phyloP scores from a whole-genome alignment of 148 eudicot genomes.

The Linanthus parryae region DNA sequence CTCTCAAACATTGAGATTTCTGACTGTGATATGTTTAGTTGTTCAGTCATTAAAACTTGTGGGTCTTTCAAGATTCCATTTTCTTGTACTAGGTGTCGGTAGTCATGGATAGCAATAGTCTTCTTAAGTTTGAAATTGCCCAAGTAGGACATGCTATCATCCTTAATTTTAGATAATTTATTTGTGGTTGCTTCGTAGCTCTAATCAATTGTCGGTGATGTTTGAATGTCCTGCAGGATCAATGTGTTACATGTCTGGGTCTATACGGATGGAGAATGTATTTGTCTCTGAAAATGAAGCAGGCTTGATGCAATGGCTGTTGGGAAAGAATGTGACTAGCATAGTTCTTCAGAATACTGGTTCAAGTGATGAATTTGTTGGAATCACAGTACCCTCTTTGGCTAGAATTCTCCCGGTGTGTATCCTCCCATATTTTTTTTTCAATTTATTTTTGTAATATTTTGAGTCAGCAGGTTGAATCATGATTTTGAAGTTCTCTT shows the following conservation, averaged over 20 bases:
- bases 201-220: neutral
- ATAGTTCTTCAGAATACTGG: slow-evolving; percentile 69
- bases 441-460: neutral
- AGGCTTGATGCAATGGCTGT: slow-evolving; percentile 94
- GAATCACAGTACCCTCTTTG: slow-evolving; percentile 87
- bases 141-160: too few relatives aligned
- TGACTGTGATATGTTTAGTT: slow-evolving; percentile 86
- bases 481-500: neutral
- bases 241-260: slow-evolving; percentile 95
- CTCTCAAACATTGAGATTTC: too few relatives aligned
- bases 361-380: slow-evolving; percentile 80
- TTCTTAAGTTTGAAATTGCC: too few relatives aligned
- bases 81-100: too few relatives aligned
- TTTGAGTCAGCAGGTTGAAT: neutral
- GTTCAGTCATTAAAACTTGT: too few relatives aligned
- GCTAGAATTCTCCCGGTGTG: slow-evolving; percentile 90
- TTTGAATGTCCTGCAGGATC: slow-evolving; percentile 50
- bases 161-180: too few relatives aligned
- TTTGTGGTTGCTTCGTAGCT: slow-evolving; percentile 31
- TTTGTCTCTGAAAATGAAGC: slow-evolving; percentile 81
- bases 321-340: slow-evolving; percentile 76
- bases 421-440: slow-evolving; percentile 8
- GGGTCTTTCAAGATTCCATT: too few relatives aligned
- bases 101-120: too few relatives aligned
- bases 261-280: slow-evolving; percentile 79